These are phyloP conservation scores for Flaveria brownii DNA, from an alignment of 129 eudicot genomes.

Conservation along the genomic window DNA sequence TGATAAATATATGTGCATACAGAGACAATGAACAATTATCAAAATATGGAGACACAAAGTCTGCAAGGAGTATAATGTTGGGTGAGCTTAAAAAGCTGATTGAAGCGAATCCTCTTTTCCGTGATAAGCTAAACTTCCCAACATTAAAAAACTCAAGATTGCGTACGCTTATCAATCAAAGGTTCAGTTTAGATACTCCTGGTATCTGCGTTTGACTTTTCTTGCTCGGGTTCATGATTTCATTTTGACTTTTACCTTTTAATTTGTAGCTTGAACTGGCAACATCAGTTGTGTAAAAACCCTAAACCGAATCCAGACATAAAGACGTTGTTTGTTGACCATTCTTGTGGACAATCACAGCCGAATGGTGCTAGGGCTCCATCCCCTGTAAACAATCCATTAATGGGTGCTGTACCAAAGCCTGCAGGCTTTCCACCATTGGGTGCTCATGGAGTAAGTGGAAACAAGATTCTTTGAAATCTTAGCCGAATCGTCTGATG, in stretches of 20 bases:
- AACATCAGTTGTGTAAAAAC: conserved; percentile 84
- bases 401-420: conserved; percentile 76
- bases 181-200: conserved; percentile 37
- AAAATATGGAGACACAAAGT: conserved; percentile 60
- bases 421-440: conserved; percentile 78
- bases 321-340: conserved; percentile 81
- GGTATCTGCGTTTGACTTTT: neutral
- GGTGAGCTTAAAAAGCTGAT: conserved; percentile 59
- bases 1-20: conserved; percentile 16
- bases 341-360: conserved; percentile 85
- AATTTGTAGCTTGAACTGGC: conserved; percentile 30
- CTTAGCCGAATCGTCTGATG: neutral
- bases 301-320: conserved; percentile 93
- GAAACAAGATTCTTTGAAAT: conserved; percentile 16
- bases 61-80: conserved; percentile 71
- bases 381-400: conserved; percentile 75
- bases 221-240: neutral
- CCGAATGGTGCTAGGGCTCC: conserved; percentile 91
- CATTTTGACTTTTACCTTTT: conserved; percentile 7
- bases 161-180: conserved; percentile 75
- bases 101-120: conserved; percentile 59
- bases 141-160: conserved; percentile 63
- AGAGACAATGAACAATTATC: conserved; percentile 67
- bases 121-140: conserved; percentile 68
- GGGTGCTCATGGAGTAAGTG: conserved; percentile 85